Base-by-base conservation (phyloP, 2,329 filamentous ascomycete species). In the Alternaria sp. region DNA sequence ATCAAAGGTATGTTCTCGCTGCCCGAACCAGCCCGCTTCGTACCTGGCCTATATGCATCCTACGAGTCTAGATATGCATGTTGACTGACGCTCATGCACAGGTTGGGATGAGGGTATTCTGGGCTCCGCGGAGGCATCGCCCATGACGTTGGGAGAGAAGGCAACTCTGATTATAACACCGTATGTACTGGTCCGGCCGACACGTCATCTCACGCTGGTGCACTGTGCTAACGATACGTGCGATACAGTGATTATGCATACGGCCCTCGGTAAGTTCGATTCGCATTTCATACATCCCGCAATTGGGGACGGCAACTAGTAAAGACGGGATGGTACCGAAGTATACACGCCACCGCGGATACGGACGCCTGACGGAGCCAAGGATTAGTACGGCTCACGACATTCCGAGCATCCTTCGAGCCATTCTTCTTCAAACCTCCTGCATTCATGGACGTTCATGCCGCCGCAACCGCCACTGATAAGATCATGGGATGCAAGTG, bases 141-240 rank as follows among this genome's bases (percentile, higher is more conserved):
- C 87, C 75, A 97, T 99, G 94, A 89, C 89, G 76, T 83, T 96
- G 58, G 93, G 94, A 77, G 94, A 98, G 85, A 94, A 91, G 83
- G 89, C 92, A 53, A 91, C 87, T 51, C 84, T 99, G 65, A 90
- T 88, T 68, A 97, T 98, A 75, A 85, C 88, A 63, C 84, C 85
- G 90, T 93, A 84, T 78, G 85, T 72, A 61, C 60, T 52, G 45
- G 14, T 54, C 48, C 28, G 28, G 23, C 14, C 11, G 37, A 29
- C n/a, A 49, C 24, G 28, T 42, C 24, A 51, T 17, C 34, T 50
- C 13, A n/a, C 21, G 14, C 31, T 24, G 17, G 14, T 26, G 14
- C 36, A 14, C 42, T 56, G 41, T 50, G 36, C 71, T 74, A 61
- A 74, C 31, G 41, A 36, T 17, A 39, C 61, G 51, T 50, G 51